A percentile compares a stretch with the other conserved stretches of the same genome.
phyloP scores from a whole-genome alignment of 1,139 yeast genomes.

The Nakaseomyces delphensis region DNA sequence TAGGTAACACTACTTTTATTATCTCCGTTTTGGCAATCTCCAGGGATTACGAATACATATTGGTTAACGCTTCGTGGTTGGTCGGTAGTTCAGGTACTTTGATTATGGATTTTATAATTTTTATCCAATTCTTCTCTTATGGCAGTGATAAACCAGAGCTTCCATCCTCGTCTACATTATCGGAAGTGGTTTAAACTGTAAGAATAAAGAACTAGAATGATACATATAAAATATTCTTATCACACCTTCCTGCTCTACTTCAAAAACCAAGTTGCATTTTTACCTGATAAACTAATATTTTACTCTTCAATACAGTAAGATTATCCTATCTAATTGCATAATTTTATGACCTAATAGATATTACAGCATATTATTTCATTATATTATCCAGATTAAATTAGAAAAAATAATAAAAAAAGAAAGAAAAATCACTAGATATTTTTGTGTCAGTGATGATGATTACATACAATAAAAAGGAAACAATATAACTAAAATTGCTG shows the following conservation, averaged over 20 bases:
- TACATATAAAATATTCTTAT: background rate
- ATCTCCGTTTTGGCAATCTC: conserved; percentile 74
- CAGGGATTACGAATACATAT: conserved; percentile 54
- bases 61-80: conserved; percentile 86
- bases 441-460: conserved; percentile 3
- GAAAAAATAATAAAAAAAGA: background rate
- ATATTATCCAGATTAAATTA: background rate
- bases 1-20: conserved; percentile 86
- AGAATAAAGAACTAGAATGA: too few species aligned
- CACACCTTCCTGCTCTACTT: too few species aligned
- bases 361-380: conserved; percentile 3
- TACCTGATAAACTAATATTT: too few species aligned
- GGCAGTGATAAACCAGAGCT: conserved; percentile 18
- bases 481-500: too few species aligned
- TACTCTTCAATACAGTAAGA: background rate
- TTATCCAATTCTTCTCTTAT: conserved; percentile 78
- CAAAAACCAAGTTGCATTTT: background rate
- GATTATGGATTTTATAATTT: conserved; percentile 72
- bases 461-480: too few species aligned
- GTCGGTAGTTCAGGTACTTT: conserved; percentile 88
- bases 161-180: background rate
- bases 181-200: background rate
- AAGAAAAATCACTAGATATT: background rate
- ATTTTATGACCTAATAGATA: conserved; percentile 1
- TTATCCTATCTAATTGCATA: conserved; percentile 2